phyloP scores from a whole-genome alignment of 257 asterid species.

The Jasminum sambac region DNA sequence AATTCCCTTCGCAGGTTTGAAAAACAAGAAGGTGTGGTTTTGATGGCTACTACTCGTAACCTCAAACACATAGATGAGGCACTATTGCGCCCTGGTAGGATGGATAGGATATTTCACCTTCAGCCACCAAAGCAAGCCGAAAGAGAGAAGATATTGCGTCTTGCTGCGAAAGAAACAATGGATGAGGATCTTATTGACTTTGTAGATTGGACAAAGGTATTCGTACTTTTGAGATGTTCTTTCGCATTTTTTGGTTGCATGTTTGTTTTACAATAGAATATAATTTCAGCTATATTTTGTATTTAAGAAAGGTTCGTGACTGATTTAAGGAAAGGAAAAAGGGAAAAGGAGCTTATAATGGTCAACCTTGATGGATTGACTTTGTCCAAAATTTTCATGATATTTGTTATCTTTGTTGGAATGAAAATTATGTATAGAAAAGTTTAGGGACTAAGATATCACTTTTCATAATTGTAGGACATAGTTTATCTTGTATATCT shows the following conservation, averaged over 20 bases:
- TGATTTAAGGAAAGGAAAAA: slow-evolving; percentile 1
- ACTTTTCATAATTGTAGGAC: not conserved
- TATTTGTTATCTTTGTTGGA: slow-evolving; percentile 1
- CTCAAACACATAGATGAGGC: slow-evolving; percentile 89
- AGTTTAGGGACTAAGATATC: not conserved
- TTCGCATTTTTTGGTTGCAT: slow-evolving; percentile 9
- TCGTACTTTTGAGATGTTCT: slow-evolving; percentile 19
- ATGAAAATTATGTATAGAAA: too few species aligned
- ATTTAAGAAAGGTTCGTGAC: not conserved
- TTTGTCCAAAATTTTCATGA: not conserved
- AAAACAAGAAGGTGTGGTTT: slow-evolving; percentile 96
- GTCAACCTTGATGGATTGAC: not conserved
- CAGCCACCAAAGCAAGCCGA: slow-evolving; percentile 86
- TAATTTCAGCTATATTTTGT: slow-evolving; percentile 7
- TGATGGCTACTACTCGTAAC: slow-evolving; percentile 97
- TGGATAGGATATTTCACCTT: slow-evolving; percentile 96
- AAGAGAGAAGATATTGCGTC: slow-evolving; percentile 73
- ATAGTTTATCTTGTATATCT: too few species aligned
- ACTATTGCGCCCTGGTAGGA: slow-evolving; percentile 95
- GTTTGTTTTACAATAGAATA: slow-evolving; percentile 12
- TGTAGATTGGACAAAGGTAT: slow-evolving; percentile 94
- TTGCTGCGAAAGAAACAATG: slow-evolving; percentile 88
- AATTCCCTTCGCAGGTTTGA: slow-evolving; percentile 64
- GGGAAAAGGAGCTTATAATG: slow-evolving; percentile 4
- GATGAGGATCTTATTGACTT: slow-evolving; percentile 79